A percentile compares a stretch with the other conserved stretches of the same genome.
These are phyloP conservation scores for Omphalotus olearius DNA, from an alignment of 1,284 basidiomycete species.

Conservation along the genomic window DNA sequence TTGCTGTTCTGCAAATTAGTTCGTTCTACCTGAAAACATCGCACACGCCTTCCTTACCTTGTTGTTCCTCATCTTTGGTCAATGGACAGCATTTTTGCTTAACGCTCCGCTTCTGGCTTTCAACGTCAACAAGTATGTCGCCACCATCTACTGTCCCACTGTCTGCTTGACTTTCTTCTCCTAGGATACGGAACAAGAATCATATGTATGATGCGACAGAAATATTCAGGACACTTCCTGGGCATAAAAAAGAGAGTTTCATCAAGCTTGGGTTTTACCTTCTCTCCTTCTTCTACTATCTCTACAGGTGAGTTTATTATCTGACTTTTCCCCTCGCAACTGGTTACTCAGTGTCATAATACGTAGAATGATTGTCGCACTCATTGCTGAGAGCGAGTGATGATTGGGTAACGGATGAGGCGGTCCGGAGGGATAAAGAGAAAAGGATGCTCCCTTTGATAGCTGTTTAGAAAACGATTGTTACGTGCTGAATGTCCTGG, in stretches of 20 bases:
- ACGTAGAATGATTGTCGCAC: slow-evolving; percentile 79
- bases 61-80: slow-evolving; percentile 89
- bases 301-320: slow-evolving; percentile 75
- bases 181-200: slow-evolving; percentile 87
- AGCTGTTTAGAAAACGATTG: not conserved
- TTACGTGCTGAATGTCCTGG: not conserved
- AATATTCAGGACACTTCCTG: slow-evolving; percentile 93
- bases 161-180: not conserved
- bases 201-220: slow-evolving; percentile 99
- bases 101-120: slow-evolving; percentile 89
- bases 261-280: slow-evolving; percentile 96
- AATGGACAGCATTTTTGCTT: slow-evolving; percentile 93
- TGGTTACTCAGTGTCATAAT: not conserved
- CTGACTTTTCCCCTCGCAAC: slow-evolving; percentile 6
- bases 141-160: not conserved
- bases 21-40: slow-evolving; percentile 95
- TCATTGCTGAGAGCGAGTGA: slow-evolving; percentile 78
- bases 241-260: slow-evolving; percentile 97
- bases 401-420: not conserved
- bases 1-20: slow-evolving; percentile 48
- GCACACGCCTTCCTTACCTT: slow-evolving; percentile 90
- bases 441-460: not conserved
- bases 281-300: slow-evolving; percentile 94
- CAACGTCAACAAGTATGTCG: slow-evolving; percentile 90
- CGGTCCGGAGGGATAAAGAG: not conserved